Conservation (phyloP, 1,139 yeast genomes). For the Pichia sp. region DNA sequence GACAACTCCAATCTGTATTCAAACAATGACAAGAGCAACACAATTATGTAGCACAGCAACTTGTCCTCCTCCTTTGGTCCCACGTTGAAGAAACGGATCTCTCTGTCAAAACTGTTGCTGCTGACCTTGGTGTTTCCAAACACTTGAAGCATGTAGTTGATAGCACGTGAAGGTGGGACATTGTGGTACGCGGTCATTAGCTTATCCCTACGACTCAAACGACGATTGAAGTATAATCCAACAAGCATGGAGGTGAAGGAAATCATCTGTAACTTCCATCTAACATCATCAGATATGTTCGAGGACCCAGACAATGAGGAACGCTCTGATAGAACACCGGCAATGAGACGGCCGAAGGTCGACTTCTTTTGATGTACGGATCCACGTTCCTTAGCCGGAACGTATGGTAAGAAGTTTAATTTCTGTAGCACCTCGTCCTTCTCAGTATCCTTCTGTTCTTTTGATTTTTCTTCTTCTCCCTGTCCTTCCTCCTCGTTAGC, state of each 20-base stretch:
- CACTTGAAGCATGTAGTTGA: constrained; percentile 52
- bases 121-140: constrained; percentile 35
- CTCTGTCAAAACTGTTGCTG: constrained; percentile 58
- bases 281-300: constrained; percentile 8
- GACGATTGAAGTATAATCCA: constrained; percentile 73
- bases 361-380: constrained; percentile 9
- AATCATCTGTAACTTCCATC: constrained; percentile 51
- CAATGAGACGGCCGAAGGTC: constrained; percentile 9
- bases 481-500: constrained; percentile 21
- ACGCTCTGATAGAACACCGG: constrained; percentile 4
- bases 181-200: constrained; percentile 58
- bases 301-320: constrained; percentile 1
- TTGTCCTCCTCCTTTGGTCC: constrained; percentile 89
- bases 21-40: constrained; percentile 69
- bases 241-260: constrained; percentile 75
- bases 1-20: constrained; percentile 70
- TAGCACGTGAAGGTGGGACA: constrained; percentile 70
- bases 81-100: constrained; percentile 66
- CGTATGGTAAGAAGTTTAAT: constrained; percentile 56
- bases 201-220: constrained; percentile 56
- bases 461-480: constrained; percentile 30
- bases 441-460: constrained; percentile 41
- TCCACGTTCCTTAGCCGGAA: constrained; percentile 29
- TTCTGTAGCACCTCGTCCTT: constrained; percentile 23
- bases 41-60: constrained; percentile 72